Base-by-base conservation (phyloP, 148 eudicot species). In the Chenopodium suecicum region DNA sequence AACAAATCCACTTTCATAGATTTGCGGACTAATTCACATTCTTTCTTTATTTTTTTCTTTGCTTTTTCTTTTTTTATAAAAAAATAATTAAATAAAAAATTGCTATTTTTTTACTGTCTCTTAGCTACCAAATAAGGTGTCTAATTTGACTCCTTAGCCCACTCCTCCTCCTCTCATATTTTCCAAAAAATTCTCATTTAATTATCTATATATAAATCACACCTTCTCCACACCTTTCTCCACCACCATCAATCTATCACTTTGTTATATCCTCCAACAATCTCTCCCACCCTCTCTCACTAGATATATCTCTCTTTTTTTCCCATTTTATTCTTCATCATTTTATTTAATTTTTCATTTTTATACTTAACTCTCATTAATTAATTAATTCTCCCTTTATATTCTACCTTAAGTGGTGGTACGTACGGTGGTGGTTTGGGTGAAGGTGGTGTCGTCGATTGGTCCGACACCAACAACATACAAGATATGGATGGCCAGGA, bases 141-240 rank as follows among this genome's bases (percentile, higher is more conserved):
- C 82, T 87, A 79, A 77, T 52, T 77, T 75, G 54, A 79, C 84
- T 70, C 79, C 72, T 76, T 63, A 23, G 78, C 82, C 82, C 89
- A 85, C 90, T 76, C 60, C 63, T 56, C 75, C 73, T 79, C 80
- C 56, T 68, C 75, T 77, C 70, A 50, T 80, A 65, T 27, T 48
- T 74, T 65, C 82, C 78, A 19, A 17, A 19, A 19, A 68, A 78
- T 70, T 78, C 76, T 74, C 67, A 58, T 25, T 31, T 74, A 48
- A 75, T 76, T 77, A 47, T 68, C 78, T 82, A 75, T 79, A 78
- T 78, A 76, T 77, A 56, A 80, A 75, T 63, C 73, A 68, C 80
- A 70, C 37, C 63, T 70, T 60, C 48, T 75, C 64, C 83, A 52
- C 78, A 74, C 65, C 83, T 76, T 67, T 65, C 63, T 78, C 74